Base-by-base conservation (phyloP, 1,139 yeast genomes). In the Taphrina wiesneri region DNA sequence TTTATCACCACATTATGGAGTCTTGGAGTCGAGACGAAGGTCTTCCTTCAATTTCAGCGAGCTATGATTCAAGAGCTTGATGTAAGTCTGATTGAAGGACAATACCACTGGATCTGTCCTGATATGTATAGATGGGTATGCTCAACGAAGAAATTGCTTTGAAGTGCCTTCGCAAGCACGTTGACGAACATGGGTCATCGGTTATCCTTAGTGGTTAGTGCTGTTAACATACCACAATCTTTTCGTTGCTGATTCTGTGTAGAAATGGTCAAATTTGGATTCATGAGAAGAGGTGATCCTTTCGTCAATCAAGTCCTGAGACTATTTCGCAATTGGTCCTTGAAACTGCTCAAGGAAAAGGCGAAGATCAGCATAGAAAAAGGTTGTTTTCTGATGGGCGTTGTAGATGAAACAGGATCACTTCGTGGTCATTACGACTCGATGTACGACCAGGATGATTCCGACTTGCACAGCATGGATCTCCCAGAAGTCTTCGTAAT, bases 341-440 rank as follows among this genome's bases (percentile, higher is more conserved):
- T 67, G 25, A 53, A 53, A 25, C 41, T 53, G 46, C 57, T 67
- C 11, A 65, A 67, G 39, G 67, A 67, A 28, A 67, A 67, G 39
- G 68, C 67, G 36, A 51, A 53, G 34, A 23, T 67, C n/a, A 49
- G 60, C 45, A 47, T 67, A 28, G 45, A 54, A n/a, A 28, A 66
- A 11, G 64, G 66, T 15, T 62, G 68, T 9, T 62, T 53, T 41
- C 41, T 66, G 45, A 43, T 65, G 53, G 69, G 69, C 9, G 69
- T 67, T 28, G 64, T 56, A 6, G 69, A 67, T 45, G 69, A 67
- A 28, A 60, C 62, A 15, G 41, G 51, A 3, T 26, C 63, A 13
- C 63, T 67, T 13, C 46, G 60, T 11, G 69, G 69, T 9, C 69
- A 67, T 45, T 39, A 23, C 19, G 46, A 59, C 21, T 28, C 61